Conservation (phyloP, 176 grass and related monocot genomes). For the Avena sativa region DNA sequence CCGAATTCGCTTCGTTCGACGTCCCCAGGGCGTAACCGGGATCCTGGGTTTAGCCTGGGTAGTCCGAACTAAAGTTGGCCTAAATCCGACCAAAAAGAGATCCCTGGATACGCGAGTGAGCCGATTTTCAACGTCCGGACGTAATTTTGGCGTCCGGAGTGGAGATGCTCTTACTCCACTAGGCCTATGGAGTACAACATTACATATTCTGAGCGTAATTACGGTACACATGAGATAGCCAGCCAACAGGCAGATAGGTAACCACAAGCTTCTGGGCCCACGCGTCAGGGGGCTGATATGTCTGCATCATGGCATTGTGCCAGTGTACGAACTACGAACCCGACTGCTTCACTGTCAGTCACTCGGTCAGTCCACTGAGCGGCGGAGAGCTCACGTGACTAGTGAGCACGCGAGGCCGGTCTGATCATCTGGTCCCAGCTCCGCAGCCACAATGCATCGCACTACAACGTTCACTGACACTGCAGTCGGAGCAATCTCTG, state of each 20-base stretch:
- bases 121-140: no score
- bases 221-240: neutral
- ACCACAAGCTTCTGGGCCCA: neutral
- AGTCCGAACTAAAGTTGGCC: no score
- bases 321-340: slow-evolving; percentile 9
- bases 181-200: no score
- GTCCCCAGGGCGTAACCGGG: no score
- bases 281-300: neutral
- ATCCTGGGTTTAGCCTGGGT: no score
- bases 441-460: neutral
- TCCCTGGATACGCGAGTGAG: no score
- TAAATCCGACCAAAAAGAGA: no score
- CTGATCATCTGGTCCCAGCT: slow-evolving; percentile 1
- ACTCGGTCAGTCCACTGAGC: neutral
- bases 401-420: slow-evolving; percentile 6
- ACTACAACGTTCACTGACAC: slow-evolving; percentile 19
- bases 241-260: neutral
- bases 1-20: no score
- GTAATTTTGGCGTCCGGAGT: no score
- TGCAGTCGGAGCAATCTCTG: rapidly evolving
- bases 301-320: neutral
- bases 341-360: slow-evolving; percentile 27
- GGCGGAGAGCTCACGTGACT: slow-evolving; percentile 29
- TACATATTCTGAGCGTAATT: no score
- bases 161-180: no score